Evolutionary conservation across 352 stramenopile species (phyloP), one percentile per base, ranked within the genome.

Genomic region (Phytophthora cajani): DNA sequence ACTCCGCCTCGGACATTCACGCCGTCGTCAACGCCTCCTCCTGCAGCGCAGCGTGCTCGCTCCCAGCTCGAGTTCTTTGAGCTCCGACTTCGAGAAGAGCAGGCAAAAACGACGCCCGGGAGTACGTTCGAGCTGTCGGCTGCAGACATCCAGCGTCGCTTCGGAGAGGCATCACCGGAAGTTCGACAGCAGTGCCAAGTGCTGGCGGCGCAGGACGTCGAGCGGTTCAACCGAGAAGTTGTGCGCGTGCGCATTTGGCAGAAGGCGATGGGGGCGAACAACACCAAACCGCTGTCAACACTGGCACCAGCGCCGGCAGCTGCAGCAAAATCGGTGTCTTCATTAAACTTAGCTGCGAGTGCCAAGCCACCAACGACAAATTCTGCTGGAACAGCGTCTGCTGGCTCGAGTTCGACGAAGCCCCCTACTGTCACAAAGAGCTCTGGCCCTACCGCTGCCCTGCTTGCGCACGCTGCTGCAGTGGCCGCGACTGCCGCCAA

Each of bases 141-240:
- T 8, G 32, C 67, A 40, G 75, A 86, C 23, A 51, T 91, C 12
- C 58, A 78, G 52, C 42, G 58, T 10, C 54, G 75, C 21, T 89
- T 81, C 60, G 53, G 57, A 30, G 57, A 30, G 0, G 72, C 78
- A 3, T 62, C 81, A 14, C 40, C 57, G 16, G 53, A 79, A 8
- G 64, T 88, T 14, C 72, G 69, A 11, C 72, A 56, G 2, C 57
- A 74, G 52, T 92, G 84, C 32, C 75, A 88, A 71, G 56, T 79
- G 36, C 50, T 89, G 40, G 82, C 80, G 40, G 69, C 68, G 0
- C 74, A 83, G 9, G 82, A 92, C 30, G 60, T 81, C 25, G 80
- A 89, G 30, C 82, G 84, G 16, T 92, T 82, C 58, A 84, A 92
- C 44, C 80, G 80, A 46, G 82, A 90, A 52, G 77, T 84, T 33